A percentile compares a stretch with the other conserved stretches of the same genome.
Conservation (phyloP, 305 asterid genomes). For the Solanum hybrid region DNA sequence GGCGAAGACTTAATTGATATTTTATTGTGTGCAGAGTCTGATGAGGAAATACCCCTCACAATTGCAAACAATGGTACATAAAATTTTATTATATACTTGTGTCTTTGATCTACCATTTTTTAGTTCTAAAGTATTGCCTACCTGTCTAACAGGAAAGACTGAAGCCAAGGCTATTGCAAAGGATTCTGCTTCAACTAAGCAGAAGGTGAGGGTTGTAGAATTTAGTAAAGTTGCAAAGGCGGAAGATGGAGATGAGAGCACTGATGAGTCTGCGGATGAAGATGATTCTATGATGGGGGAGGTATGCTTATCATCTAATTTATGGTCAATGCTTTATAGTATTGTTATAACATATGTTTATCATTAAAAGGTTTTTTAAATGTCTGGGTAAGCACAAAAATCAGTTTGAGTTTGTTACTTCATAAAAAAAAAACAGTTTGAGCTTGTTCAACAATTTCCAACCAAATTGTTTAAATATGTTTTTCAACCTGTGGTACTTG, state of each 20-base stretch:
- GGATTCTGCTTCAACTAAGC: constrained; percentile 47
- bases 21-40: constrained; percentile 35
- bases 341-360: not conserved
- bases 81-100: not conserved
- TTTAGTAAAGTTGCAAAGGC: constrained; percentile 25
- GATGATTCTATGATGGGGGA: constrained; percentile 27
- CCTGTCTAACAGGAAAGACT: constrained; percentile 27
- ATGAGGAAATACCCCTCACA: constrained; percentile 44
- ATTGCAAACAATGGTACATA: constrained; percentile 36
- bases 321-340: not conserved
- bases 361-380: not conserved
- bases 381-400: not conserved
- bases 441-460: not conserved
- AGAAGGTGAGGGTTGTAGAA: constrained; percentile 54
- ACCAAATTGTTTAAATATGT: not conserved
- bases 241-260: constrained; percentile 29
- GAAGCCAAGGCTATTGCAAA: constrained; percentile 27
- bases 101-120: not conserved
- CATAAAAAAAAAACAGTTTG: not conserved
- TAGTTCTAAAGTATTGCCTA: not conserved
- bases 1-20: not conserved
- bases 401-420: not conserved
- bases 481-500: not conserved
- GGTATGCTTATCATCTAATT: constrained; percentile 19
- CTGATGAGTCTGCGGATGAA: constrained; percentile 35